Conservation (phyloP, 768 basidiomycete genomes). For the Hericium rajendrae region DNA sequence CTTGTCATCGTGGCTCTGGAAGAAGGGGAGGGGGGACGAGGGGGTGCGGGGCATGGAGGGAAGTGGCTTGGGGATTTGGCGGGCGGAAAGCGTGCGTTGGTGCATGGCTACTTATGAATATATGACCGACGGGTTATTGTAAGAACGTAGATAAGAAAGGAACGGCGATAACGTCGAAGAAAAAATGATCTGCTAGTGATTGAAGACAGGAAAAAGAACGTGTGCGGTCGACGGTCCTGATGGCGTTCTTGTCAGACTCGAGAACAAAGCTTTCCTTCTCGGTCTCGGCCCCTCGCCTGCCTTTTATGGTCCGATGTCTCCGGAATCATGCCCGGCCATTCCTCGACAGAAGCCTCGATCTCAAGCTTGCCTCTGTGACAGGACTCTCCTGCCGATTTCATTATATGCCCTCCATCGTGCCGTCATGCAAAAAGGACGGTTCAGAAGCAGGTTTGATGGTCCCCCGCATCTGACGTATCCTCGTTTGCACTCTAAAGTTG, state of each 20-base stretch:
- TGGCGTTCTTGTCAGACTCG: too few species aligned
- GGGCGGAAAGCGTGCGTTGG: conserved; percentile 8
- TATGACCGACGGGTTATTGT: not conserved
- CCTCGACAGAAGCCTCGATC: too few species aligned
- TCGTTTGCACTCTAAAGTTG: not conserved
- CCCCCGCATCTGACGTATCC: not conserved
- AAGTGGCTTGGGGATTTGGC: not conserved
- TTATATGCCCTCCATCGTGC: too few species aligned
- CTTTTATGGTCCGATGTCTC: too few species aligned
- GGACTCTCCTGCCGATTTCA: too few species aligned
- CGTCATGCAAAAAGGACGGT: too few species aligned
- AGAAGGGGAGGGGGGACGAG: not conserved
- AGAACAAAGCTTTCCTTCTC: too few species aligned
- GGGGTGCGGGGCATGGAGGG: not conserved
- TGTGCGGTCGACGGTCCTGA: not conserved
- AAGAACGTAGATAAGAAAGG: not conserved
- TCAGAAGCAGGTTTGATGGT: not conserved
- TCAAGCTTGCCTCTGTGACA: too few species aligned
- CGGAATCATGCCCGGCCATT: too few species aligned
- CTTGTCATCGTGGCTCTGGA: not conserved
- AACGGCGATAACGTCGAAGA: not conserved
- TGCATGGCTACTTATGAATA: conserved; percentile 12
- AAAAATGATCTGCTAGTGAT: not conserved
- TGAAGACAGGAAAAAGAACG: not conserved
- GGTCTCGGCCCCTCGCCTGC: too few species aligned